Base-by-base conservation (phyloP, 331 rosid genomes). In the Ulmus americana region DNA sequence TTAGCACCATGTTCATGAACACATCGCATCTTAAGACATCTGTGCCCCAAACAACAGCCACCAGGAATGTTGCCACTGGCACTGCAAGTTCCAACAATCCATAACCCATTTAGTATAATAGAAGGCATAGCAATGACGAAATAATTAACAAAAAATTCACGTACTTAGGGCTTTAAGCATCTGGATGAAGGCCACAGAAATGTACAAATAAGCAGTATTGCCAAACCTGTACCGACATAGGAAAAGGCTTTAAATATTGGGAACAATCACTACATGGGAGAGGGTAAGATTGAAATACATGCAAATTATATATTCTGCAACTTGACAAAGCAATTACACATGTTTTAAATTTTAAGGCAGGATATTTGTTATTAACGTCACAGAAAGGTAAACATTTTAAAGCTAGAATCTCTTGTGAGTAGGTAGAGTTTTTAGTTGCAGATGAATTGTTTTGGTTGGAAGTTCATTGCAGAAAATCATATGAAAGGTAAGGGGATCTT, bases 141-240 rank as follows among this genome's bases (percentile, higher is more conserved):
- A 4, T 4, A 6, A 45, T 3, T 6, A 3, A 8, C 6, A 4
- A 63, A 46, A 35, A 10, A 13, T 63, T 61, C 55, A 63, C 95
- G 57, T 84, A 87, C 95, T 87, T 60, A 82, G 76, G 59, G 95
- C 95, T 72, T 88, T 88, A 44, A 88, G 91, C 95, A 88, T 88
- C 81, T 88, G 96, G 70, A 88, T 83, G 80, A 88, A 88, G 78
- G 96, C 90, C 79, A 88, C 96, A 68, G 96, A 88, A 62, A 88
- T 88, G 77, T 76, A 85, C 74, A 88, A 73, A 75, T 83, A 88
- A 53, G 94, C 94, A 35, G 96, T 85, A 76, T 88, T 88, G 65
- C 96, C 96, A 76, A 88, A 86, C 96, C 96, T 88, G 72, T 47
- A 75, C 38, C 52, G 64, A 55, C 67, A 68, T 46, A 70, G 43